phyloP scores from a whole-genome alignment of 257 asterid species.

The Perilla frutescens region DNA sequence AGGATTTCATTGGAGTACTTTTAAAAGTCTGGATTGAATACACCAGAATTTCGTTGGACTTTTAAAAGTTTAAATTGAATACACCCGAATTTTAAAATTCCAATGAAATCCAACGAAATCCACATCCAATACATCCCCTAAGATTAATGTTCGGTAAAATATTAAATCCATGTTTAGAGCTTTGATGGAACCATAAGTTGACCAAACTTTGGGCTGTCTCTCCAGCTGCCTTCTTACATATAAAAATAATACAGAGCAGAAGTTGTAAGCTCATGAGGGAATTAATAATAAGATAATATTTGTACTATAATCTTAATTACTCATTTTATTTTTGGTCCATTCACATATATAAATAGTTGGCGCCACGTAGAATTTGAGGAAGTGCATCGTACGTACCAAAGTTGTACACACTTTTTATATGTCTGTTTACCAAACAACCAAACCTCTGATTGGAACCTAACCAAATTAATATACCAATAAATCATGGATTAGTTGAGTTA shows the following conservation, averaged over 20 bases:
- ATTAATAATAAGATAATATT: too few species aligned
- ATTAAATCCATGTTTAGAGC: background rate
- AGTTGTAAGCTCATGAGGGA: background rate
- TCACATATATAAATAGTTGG: background rate
- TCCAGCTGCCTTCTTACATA: background rate
- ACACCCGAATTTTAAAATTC: too few species aligned
- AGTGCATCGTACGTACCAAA: background rate
- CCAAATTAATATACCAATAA: background rate
- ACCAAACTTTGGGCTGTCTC: background rate
- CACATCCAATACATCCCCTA: too few species aligned
- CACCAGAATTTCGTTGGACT: too few species aligned
- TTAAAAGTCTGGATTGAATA: too few species aligned
- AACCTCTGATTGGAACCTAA: background rate
- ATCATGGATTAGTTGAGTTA: slow-evolving; percentile 6
- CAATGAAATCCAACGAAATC: too few species aligned
- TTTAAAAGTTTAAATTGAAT: too few species aligned
- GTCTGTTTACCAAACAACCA: slow-evolving; percentile 15
- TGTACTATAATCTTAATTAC: background rate
- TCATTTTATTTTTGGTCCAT: background rate
- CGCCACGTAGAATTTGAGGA: background rate
- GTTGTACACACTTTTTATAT: background rate
- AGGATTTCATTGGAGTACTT: too few species aligned
- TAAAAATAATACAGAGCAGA: background rate
- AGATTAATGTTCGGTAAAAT: background rate
- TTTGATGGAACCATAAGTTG: background rate